Percentiles rank a stretch among this genome's conserved stretches.
Evolutionary conservation across 768 basidiomycete genomes (phyloP).

Genomic region (Gloeophyllum trabeum): DNA sequence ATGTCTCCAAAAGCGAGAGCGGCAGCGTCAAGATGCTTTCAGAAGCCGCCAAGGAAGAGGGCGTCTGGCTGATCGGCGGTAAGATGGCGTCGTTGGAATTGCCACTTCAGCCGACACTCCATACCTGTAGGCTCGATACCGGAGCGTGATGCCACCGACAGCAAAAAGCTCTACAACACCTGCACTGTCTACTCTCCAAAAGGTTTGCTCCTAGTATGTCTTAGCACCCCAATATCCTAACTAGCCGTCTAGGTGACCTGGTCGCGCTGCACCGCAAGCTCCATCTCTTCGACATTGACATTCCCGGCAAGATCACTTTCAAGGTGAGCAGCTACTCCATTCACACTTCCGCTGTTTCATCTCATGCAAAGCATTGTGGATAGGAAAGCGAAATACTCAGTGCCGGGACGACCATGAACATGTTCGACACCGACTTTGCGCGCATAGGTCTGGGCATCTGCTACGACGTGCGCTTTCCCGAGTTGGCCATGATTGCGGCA

Average conservation of each 20-base stretch:
- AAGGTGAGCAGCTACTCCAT: constrained; percentile 35
- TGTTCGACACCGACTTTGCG: constrained; percentile 96
- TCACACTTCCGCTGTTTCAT: constrained; percentile 2
- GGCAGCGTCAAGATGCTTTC: constrained; percentile 80
- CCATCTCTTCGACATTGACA: constrained; percentile 96
- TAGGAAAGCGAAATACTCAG: constrained; percentile 86
- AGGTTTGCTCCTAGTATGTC: constrained; percentile 32
- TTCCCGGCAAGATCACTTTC: constrained; percentile 85
- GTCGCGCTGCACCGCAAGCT: constrained; percentile 88
- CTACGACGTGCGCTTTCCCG: constrained; percentile 93
- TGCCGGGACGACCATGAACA: constrained; percentile 61
- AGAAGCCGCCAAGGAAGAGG: constrained; percentile 62
- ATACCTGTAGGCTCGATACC: constrained; percentile 96
- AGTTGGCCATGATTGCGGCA: constrained; percentile 84
- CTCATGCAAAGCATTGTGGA: background rate
- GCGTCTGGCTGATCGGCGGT: constrained; percentile 93
- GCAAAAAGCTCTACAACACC: constrained; percentile 85
- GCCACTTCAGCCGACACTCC: too few species aligned
- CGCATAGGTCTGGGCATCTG: constrained; percentile 94
- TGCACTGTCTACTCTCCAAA: constrained; percentile 82
- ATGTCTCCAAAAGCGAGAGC: constrained; percentile 42
- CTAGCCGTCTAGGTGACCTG: constrained; percentile 59
- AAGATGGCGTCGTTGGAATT: constrained; percentile 1
- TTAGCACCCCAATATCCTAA: too few species aligned
- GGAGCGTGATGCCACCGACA: constrained; percentile 51